Conservation (phyloP, 2,329 filamentous ascomycete species). For the Xylariaceae sp. region DNA sequence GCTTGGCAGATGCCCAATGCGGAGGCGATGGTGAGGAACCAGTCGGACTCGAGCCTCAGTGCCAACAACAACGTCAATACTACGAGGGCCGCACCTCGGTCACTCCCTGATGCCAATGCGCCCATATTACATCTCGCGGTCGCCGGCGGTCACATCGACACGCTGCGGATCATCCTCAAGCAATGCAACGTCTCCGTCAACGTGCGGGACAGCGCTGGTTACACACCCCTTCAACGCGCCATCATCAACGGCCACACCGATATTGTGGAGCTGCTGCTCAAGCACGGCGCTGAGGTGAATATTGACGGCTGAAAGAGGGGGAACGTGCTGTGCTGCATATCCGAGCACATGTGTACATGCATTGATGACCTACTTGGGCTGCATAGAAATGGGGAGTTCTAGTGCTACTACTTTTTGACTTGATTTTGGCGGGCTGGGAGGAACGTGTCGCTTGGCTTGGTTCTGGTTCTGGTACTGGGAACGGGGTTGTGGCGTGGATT, state of each 20-base stretch:
- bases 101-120: conserved; percentile 30
- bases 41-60: conserved; percentile 24
- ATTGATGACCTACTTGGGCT: conserved; percentile 22
- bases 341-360: conserved; percentile 22
- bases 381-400: conserved; percentile 29
- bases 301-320: conserved; percentile 26
- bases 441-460: too few species aligned
- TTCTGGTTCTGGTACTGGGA: conserved; percentile 7
- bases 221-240: conserved; percentile 34
- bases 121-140: conserved; percentile 35
- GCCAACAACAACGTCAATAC: not conserved
- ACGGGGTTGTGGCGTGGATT: conserved; percentile 26
- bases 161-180: conserved; percentile 33
- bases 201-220: conserved; percentile 31
- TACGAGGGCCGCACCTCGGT: conserved; percentile 24
- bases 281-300: conserved; percentile 32
- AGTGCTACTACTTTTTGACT: conserved; percentile 18
- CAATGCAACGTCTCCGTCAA: conserved; percentile 34
- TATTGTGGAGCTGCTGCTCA: conserved; percentile 33
- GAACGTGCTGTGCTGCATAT: too few species aligned
- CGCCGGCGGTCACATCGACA: conserved; percentile 34
- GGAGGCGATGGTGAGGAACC: conserved; percentile 13
- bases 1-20: conserved; percentile 24
- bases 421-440: conserved; percentile 10
- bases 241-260: conserved; percentile 36